Evolutionary conservation across 1,284 basidiomycete genomes (phyloP), one percentile per base, ranked within the genome.

Genomic region (Paramarasmius palmivorus): DNA sequence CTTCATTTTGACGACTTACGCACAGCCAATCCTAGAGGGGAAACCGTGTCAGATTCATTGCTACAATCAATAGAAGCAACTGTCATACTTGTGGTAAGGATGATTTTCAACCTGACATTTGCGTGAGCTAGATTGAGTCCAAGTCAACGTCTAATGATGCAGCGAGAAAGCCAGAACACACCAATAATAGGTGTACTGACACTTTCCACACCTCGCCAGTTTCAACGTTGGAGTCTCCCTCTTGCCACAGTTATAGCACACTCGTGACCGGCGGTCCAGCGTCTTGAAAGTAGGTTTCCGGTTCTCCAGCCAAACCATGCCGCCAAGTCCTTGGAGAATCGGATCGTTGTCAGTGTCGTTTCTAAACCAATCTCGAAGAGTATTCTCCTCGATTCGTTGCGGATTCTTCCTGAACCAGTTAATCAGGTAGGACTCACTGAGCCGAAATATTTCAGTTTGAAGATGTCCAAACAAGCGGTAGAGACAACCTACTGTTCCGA

Each of bases 281-380:
- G 54, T 22, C 37, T 56, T 58, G 10, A 44, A 38, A 2, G 50
- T 56, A 19, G 32, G 19, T 29, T 53, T 58, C 14, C 19, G 17
- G 6, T 50, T 54, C 17, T 38, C 29, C 19, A 60, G 44, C 59
- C 59, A 58, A 1, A n/a, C 25, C 14, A 52, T 35, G 37, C 59
- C 57, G 20, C 59, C 59, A 19, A 60, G 20, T 1, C 39, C 52
- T n/a, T 52, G 26, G 12, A 58, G 49, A 6, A 60, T 53, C 2
- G 57, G 54, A 22, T 53, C 59, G 19, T 29, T 17, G 5, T 29
- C 45, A 20, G 4, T 47, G 19, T 47, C 45, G 8, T 23, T 47
- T 20, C 14, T 15, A 32, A 47, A 47, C 45, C 45, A 47, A 32
- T 47, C 26, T 12, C 17, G 25, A 2, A 47, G 17, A 15, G 25